These are phyloP conservation scores for Aspergillus taichungensis DNA, from an alignment of 495 filamentous ascomycete species.

Conservation along the genomic window DNA sequence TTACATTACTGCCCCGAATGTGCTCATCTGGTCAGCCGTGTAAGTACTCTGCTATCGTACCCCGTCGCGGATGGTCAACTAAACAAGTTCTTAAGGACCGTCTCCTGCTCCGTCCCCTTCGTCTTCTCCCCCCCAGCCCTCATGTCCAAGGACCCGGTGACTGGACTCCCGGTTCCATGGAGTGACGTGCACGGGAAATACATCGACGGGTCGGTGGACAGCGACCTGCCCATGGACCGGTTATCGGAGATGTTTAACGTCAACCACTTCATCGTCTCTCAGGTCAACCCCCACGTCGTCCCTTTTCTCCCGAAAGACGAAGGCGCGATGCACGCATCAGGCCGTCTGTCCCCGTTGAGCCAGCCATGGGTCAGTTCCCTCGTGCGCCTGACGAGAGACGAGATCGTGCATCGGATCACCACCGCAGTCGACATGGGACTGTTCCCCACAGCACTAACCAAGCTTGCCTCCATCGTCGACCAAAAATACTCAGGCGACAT, in stretches of 20 bases:
- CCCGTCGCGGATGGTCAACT: slow-evolving; percentile 8
- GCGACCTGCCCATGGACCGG: slow-evolving; percentile 85
- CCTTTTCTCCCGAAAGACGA: slow-evolving; percentile 76
- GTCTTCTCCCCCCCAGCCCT: slow-evolving; percentile 69
- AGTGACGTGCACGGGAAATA: slow-evolving; percentile 72
- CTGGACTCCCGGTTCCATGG: slow-evolving; percentile 71
- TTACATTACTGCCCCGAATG: slow-evolving; percentile 87
- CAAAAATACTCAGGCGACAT: slow-evolving; percentile 95
- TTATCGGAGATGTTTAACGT: slow-evolving; percentile 96
- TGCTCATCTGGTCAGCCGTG: slow-evolving; percentile 95
- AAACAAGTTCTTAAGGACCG: slow-evolving; percentile 45
- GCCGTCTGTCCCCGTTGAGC: slow-evolving; percentile 28
- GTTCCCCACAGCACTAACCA: slow-evolving; percentile 72
- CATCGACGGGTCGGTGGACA: slow-evolving; percentile 92
- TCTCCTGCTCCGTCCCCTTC: slow-evolving; percentile 89
- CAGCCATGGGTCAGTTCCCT: slow-evolving; percentile 57
- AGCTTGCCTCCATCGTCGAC: slow-evolving; percentile 68
- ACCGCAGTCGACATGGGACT: slow-evolving; percentile 74
- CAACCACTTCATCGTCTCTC: slow-evolving; percentile 95
- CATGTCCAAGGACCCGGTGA: slow-evolving; percentile 77
- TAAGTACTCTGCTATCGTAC: slow-evolving; percentile 29
- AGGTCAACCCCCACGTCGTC: slow-evolving; percentile 90
- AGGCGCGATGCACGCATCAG: slow-evolving; percentile 33
- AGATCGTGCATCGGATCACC: slow-evolving; percentile 72
- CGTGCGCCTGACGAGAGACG: slow-evolving; percentile 69